Evolutionary conservation across 371 early-diverging fungal genomes (phyloP).

Genomic region (Rhizomucor miehei): DNA sequence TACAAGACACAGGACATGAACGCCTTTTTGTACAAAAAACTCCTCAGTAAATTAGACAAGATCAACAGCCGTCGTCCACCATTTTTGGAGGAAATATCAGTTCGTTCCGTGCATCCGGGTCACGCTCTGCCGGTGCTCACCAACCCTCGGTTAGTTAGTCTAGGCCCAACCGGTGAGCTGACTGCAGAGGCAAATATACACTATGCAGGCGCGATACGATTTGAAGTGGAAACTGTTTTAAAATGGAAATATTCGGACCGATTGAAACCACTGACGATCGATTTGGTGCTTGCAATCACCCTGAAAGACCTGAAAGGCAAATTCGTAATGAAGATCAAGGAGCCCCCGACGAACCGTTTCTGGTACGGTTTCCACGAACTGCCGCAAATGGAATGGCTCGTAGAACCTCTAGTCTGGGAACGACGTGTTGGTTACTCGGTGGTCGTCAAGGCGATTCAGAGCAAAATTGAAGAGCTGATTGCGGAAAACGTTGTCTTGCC

Average conservation of each 20-base stretch:
- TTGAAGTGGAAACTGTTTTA: conserved; percentile 71
- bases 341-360: conserved; percentile 83
- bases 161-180: conserved; percentile 72
- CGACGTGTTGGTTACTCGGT: conserved; percentile 76
- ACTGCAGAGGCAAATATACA: conserved; percentile 71
- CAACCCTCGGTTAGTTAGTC: conserved; percentile 66
- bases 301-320: conserved; percentile 73
- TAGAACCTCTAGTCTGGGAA: conserved; percentile 87
- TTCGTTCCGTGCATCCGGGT: conserved; percentile 77
- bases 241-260: conserved; percentile 49
- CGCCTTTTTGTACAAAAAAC: conserved; percentile 61
- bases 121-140: conserved; percentile 79
- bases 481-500: conserved; percentile 83
- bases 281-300: conserved; percentile 76
- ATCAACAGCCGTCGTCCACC: conserved; percentile 68
- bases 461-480: conserved; percentile 79
- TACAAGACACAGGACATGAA: conserved; percentile 66
- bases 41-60: conserved; percentile 61
- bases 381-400: conserved; percentile 76
- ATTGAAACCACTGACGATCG: conserved; percentile 67
- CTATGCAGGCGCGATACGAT: conserved; percentile 74
- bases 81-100: conserved; percentile 81
- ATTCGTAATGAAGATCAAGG: conserved; percentile 75
- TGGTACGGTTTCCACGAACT: conserved; percentile 88
- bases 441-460: conserved; percentile 83